Evolutionary conservation across 2,329 filamentous ascomycete genomes (phyloP).

Genomic region (Botrytis paeoniae): DNA sequence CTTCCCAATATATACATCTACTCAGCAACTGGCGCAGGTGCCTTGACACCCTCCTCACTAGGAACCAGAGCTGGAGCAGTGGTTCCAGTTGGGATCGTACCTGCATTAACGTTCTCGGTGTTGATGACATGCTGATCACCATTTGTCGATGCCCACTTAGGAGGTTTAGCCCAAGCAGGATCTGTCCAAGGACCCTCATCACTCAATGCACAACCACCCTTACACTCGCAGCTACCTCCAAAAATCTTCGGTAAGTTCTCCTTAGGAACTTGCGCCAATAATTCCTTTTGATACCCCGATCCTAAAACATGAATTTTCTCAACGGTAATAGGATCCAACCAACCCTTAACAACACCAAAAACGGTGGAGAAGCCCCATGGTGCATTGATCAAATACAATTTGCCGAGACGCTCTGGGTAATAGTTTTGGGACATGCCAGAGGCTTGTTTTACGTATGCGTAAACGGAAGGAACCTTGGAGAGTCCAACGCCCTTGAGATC

Average conservation of each 20-base stretch:
- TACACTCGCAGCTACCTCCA: conserved; percentile 79
- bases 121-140: conserved; percentile 40
- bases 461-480: conserved; percentile 76
- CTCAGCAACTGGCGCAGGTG: conserved; percentile 27
- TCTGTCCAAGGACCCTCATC: conserved; percentile 91
- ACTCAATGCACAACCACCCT: conserved; percentile 78
- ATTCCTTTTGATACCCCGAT: conserved; percentile 74
- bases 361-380: conserved; percentile 90
- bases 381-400: conserved; percentile 96
- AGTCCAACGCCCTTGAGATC: conserved; percentile 93
- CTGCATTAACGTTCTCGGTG: conserved; percentile 36
- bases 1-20: conserved; percentile 23
- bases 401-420: conserved; percentile 95
- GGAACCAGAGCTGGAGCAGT: conserved; percentile 25
- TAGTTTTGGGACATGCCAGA: conserved; percentile 95
- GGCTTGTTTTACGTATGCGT: conserved; percentile 80
- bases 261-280: conserved; percentile 77
- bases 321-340: conserved; percentile 95
- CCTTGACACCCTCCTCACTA: conserved; percentile 30
- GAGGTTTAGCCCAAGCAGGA: conserved; percentile 60
- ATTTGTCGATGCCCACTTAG: conserved; percentile 53
- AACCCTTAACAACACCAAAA: conserved; percentile 84
- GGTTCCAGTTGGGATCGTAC: conserved; percentile 28
- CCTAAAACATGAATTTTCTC: conserved; percentile 93
- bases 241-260: conserved; percentile 89